Evolutionary conservation across 2,329 filamentous ascomycete genomes (phyloP).

Genomic region (Sporothrix inflata): DNA sequence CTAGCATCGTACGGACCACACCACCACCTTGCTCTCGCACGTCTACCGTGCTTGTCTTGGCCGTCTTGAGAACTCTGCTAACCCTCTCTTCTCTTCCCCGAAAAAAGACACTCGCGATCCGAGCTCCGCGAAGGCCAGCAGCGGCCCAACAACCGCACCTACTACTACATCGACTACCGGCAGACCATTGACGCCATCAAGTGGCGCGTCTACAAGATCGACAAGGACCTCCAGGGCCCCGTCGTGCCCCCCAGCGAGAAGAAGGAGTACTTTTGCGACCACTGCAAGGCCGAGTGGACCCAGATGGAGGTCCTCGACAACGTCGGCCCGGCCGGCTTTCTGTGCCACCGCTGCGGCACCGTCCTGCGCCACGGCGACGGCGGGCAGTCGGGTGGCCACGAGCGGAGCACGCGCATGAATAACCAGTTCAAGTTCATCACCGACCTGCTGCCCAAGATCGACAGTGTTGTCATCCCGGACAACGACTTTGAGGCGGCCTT

Average conservation of each 20-base stretch:
- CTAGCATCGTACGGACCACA: slow-evolving; percentile 66
- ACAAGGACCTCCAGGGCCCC: slow-evolving; percentile 83
- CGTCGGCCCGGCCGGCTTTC: slow-evolving; percentile 70
- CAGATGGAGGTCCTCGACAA: slow-evolving; percentile 85
- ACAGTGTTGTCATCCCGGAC: slow-evolving; percentile 72
- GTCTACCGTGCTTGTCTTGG: background rate
- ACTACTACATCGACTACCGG: slow-evolving; percentile 96
- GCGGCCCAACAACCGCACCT: slow-evolving; percentile 82
- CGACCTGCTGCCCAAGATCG: slow-evolving; percentile 74
- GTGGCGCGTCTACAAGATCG: slow-evolving; percentile 85
- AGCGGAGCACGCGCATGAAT: slow-evolving; percentile 74
- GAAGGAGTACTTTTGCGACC: slow-evolving; percentile 85
- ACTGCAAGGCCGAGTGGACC: slow-evolving; percentile 85
- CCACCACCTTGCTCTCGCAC: background rate
- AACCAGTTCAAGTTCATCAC: slow-evolving; percentile 79
- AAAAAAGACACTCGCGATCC: slow-evolving; percentile 66
- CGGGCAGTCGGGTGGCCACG: slow-evolving; percentile 69
- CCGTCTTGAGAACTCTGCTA: slow-evolving; percentile 9
- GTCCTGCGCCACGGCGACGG: slow-evolving; percentile 68
- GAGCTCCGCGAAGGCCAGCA: slow-evolving; percentile 81
- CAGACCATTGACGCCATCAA: slow-evolving; percentile 96
- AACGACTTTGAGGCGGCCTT: slow-evolving; percentile 74
- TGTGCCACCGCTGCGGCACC: slow-evolving; percentile 77
- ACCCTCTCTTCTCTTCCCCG: background rate
- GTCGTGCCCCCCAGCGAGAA: slow-evolving; percentile 80